These are phyloP conservation scores for Cryptococcus sp. DNA, from an alignment of 1,284 basidiomycete species.

Conservation along the genomic window DNA sequence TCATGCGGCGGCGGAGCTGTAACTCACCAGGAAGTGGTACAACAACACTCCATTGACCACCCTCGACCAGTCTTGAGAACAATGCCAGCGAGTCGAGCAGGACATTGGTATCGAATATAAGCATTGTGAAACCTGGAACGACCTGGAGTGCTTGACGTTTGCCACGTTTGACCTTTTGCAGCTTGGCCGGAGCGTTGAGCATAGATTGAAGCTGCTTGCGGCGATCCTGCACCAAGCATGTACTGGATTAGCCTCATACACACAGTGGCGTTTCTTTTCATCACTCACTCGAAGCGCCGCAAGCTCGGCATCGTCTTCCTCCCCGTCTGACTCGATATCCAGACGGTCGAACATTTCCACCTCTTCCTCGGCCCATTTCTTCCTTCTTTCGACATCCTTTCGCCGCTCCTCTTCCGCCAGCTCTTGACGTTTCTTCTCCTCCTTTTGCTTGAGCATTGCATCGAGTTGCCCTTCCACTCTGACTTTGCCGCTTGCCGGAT, in stretches of 20 bases:
- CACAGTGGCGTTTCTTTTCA: neutral
- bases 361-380: conserved; percentile 59
- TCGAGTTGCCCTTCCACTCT: conserved; percentile 67
- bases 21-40: conserved; percentile 71
- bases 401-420: conserved; percentile 25
- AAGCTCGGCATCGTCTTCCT: conserved; percentile 68
- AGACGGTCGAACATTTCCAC: conserved; percentile 60
- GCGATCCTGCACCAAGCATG: conserved; percentile 18
- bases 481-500: conserved; percentile 39
- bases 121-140: conserved; percentile 80
- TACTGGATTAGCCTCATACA: neutral
- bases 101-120: conserved; percentile 94
- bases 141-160: conserved; percentile 60
- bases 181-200: conserved; percentile 26
- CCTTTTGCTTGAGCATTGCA: conserved; percentile 70
- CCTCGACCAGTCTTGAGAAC: conserved; percentile 75
- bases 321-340: conserved; percentile 58
- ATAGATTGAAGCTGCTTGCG: conserved; percentile 54
- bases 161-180: conserved; percentile 20
- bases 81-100: conserved; percentile 75
- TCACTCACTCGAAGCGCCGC: conserved; percentile 68
- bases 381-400: conserved; percentile 55
- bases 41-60: conserved; percentile 80
- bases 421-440: conserved; percentile 57
- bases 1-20: neutral